A percentile compares a stretch with the other conserved stretches of the same genome.
phyloP scores from a whole-genome alignment of 2,329 filamentous ascomycete genomes.

The Stachybotrys elegans region DNA sequence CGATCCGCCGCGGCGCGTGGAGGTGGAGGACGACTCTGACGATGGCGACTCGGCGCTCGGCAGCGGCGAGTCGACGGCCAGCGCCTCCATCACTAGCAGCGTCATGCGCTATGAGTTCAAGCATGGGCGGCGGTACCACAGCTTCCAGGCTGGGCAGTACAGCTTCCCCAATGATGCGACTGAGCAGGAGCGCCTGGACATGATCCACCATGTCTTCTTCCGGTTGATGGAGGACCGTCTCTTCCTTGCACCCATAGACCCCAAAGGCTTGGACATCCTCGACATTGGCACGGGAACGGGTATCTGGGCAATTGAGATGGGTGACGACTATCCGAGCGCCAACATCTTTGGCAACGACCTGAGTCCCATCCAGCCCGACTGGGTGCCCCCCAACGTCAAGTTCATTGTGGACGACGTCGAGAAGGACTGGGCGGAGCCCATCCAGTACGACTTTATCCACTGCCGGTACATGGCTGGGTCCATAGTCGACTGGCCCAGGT shows the following conservation, averaged over 20 bases:
- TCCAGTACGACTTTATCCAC: conserved; percentile 28
- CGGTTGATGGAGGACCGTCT: conserved; percentile 28
- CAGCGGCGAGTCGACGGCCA: conserved; percentile 7
- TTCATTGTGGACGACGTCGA: conserved; percentile 58
- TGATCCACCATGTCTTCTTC: conserved; percentile 28
- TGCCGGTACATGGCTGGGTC: conserved; percentile 28
- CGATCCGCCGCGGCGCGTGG: not conserved
- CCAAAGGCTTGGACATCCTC: conserved; percentile 32
- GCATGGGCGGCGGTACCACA: conserved; percentile 36
- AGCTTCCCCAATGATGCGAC: conserved; percentile 31
- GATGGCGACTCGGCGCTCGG: not conserved
- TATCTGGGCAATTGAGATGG: conserved; percentile 42
- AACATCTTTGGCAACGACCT: conserved; percentile 34
- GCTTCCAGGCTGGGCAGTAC: conserved; percentile 30
- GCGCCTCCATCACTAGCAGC: conserved; percentile 24
- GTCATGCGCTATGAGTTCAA: conserved; percentile 30
- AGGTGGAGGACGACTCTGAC: not conserved
- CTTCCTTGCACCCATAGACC: conserved; percentile 29
- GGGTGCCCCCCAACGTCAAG: conserved; percentile 51
- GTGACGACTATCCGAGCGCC: conserved; percentile 28
- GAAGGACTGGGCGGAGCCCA: conserved; percentile 40
- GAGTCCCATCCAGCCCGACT: conserved; percentile 37
- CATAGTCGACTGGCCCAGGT: conserved; percentile 23
- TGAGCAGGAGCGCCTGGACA: conserved; percentile 33
- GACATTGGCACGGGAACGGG: conserved; percentile 42